Percentiles rank a stretch among this genome's conserved stretches.
Conservation (phyloP, 345 rosid genomes). For the Brassica incana region DNA sequence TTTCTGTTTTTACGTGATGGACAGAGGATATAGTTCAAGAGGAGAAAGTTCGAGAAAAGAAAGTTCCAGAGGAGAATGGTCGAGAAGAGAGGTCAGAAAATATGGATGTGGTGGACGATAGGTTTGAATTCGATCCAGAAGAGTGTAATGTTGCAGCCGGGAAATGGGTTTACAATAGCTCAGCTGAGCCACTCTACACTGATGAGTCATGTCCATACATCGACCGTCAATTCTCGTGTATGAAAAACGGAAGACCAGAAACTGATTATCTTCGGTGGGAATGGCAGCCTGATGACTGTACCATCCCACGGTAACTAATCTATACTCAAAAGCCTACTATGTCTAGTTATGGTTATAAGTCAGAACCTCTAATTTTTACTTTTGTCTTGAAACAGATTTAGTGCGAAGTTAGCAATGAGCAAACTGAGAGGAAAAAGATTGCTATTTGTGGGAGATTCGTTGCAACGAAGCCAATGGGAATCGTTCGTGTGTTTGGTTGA, state of each 20-base stretch:
- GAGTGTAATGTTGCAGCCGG: conserved; percentile 76
- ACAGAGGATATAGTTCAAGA: conserved; percentile 24
- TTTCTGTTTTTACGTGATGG: neutral
- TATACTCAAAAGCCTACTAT: neutral
- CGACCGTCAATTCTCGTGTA: conserved; percentile 73
- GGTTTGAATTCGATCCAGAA: conserved; percentile 83
- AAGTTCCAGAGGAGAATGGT: neutral
- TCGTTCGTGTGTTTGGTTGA: conserved; percentile 86
- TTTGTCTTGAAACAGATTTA: conserved; percentile 49
- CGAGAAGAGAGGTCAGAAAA: conserved; percentile 36
- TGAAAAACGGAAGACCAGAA: conserved; percentile 65
- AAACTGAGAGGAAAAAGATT: conserved; percentile 74
- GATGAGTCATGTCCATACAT: conserved; percentile 81
- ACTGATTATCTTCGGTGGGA: conserved; percentile 78
- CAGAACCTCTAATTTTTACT: neutral
- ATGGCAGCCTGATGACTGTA: conserved; percentile 95
- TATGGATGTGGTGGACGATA: conserved; percentile 58
- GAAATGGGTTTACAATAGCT: conserved; percentile 74
- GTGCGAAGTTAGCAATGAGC: conserved; percentile 56
- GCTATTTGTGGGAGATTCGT: conserved; percentile 81
- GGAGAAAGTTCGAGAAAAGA: neutral
- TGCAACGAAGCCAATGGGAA: conserved; percentile 90
- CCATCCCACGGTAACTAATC: conserved; percentile 57
- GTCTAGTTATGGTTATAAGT: neutral
- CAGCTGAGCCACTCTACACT: conserved; percentile 67